These are phyloP conservation scores for Fusarium sp. DNA, from an alignment of 2,329 filamentous ascomycete genomes.

Conservation along the genomic window DNA sequence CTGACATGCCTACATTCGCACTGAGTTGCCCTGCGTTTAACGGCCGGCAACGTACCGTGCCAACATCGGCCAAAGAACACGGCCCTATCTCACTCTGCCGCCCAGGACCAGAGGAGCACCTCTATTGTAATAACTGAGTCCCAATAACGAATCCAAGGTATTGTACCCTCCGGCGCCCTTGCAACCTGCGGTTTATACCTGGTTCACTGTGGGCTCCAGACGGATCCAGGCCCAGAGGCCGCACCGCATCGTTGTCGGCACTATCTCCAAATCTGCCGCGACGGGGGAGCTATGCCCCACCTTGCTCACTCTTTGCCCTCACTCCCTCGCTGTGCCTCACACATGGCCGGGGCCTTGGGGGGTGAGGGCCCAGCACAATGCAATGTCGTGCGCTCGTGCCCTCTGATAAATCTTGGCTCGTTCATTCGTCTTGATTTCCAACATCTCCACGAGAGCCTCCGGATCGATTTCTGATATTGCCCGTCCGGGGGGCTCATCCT, in stretches of 20 bases:
- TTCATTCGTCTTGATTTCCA: constrained; percentile 44
- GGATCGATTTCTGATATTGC: constrained; percentile 40
- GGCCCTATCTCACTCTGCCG: constrained; percentile 24
- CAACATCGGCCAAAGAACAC: constrained; percentile 22
- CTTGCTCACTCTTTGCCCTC: constrained; percentile 42
- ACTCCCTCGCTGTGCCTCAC: constrained; percentile 43
- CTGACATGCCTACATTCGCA: constrained; percentile 32
- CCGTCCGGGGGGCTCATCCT: constrained; percentile 32
- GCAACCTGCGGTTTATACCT: constrained; percentile 37
- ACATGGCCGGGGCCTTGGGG: constrained; percentile 44
- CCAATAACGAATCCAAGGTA: constrained; percentile 24
- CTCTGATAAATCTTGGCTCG: constrained; percentile 47
- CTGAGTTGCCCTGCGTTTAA: constrained; percentile 3
- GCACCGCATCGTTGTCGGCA: constrained; percentile 43
- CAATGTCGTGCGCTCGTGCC: constrained; percentile 47
- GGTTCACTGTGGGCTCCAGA: constrained; percentile 34
- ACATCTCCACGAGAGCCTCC: constrained; percentile 43
- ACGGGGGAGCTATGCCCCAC: constrained; percentile 43
- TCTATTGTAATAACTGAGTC: constrained; percentile 17
- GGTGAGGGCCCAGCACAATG: constrained; percentile 45
- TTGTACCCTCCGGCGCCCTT: constrained; percentile 34
- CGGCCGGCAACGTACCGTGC: constrained; percentile 25
- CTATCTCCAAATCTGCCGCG: constrained; percentile 47
- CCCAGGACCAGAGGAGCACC: constrained; percentile 8
- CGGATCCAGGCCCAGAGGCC: constrained; percentile 38